Evolutionary conservation across 1,139 yeast genomes (phyloP), one percentile per base, ranked within the genome.

Genomic region (Taphrina confusa): DNA sequence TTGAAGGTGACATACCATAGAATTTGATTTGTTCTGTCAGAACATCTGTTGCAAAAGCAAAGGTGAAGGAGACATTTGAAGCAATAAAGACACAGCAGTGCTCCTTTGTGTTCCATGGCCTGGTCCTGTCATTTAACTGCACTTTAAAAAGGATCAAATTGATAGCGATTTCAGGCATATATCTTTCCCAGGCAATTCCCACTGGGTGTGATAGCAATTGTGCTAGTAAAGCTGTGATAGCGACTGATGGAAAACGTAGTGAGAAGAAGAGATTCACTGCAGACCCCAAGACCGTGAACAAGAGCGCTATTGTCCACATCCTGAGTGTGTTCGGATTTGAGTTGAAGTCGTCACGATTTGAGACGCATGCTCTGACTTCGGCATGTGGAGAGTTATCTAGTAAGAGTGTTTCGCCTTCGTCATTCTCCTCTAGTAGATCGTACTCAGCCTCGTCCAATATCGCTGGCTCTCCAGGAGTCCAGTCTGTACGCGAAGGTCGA

Each of bases 291-390:
- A 77, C 74, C 22, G 79, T 74, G 86, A 86, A 83, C 44, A 82
- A 64, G 14, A 60, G 23, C 16, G 63, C 63, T 5, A 61, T 55
- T 2, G 49, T 27, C 51, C 62, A 61, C 51, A 61, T 61, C 9
- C 63, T 45, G 23, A 60, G 51, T 3, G 88, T 83, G 66, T 80
- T 81, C 67, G 82, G 86, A 1, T 82, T 83, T 28, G 81, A 66
- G 1, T 74, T 63, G 1, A 78, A 75, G 68, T 83, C 84, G 68
- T 83, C 88, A 27, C 75, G 73, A 42, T 82, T 78, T 1, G 87
- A 85, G 40, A 83, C 87, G 3, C 86, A 78, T 4, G 87, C 86
- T 68, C 88, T 77, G 44, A 83, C 88, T 25, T 56, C 60, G 14
- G 46, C 60, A 37, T 46, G 46, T 4, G 60, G 60, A 11, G 54